These are phyloP conservation scores for Haberlea rhodopensis DNA, from an alignment of 257 asterid genomes.

Conservation along the genomic window DNA sequence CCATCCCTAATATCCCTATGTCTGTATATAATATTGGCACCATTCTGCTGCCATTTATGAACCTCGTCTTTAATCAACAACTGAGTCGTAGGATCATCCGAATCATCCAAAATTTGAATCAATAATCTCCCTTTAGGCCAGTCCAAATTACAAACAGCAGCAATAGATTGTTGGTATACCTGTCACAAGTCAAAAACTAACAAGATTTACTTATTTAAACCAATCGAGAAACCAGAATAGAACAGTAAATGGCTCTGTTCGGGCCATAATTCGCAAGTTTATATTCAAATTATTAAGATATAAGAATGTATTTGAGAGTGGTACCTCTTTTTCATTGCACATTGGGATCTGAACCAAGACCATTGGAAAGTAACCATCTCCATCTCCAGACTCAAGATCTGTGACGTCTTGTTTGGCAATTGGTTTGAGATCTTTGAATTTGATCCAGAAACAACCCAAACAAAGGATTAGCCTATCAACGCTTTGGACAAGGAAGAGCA, in stretches of 20 bases:
- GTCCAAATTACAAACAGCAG: constrained; percentile 24
- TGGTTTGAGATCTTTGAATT: constrained; percentile 17
- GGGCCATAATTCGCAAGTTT: not conserved
- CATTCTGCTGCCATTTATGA: constrained; percentile 24
- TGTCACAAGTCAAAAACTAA: not conserved
- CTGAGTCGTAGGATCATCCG: constrained; percentile 22
- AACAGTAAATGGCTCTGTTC: not conserved
- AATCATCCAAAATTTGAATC: constrained; percentile 25
- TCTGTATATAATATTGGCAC: constrained; percentile 25
- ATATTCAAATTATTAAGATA: too few species aligned
- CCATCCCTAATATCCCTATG: constrained; percentile 50
- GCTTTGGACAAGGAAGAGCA: constrained; percentile 24
- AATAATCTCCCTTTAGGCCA: constrained; percentile 23
- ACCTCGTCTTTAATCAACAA: constrained; percentile 24
- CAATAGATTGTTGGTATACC: constrained; percentile 27
- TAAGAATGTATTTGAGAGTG: not conserved
- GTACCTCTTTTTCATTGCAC: constrained; percentile 27
- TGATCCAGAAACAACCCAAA: constrained; percentile 25
- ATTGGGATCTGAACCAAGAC: constrained; percentile 27
- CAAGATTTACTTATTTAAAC: not conserved
- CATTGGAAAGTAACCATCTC: constrained; percentile 12
- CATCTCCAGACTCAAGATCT: constrained; percentile 22
- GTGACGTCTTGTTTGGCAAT: constrained; percentile 10
- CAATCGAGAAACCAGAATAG: not conserved
- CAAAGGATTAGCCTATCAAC: constrained; percentile 25